Base-by-base conservation (phyloP, 2,329 filamentous ascomycete genomes). In the Sclerotinia borealis region DNA sequence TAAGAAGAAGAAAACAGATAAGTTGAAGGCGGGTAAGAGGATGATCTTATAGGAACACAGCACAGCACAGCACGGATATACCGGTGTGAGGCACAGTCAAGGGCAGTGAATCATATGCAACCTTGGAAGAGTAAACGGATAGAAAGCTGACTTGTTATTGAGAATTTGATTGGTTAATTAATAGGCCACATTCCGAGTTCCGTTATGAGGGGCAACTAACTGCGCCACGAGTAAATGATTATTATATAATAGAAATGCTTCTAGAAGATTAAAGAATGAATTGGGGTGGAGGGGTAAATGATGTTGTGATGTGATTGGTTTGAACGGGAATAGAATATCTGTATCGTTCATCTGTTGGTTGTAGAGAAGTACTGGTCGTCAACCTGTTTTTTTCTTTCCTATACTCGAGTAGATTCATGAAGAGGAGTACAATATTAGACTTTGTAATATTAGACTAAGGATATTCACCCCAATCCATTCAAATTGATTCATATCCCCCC, bases 41-140 rank as follows among this genome's bases (percentile, higher is more conserved):
- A 34, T 58, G n/a, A 34, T 58, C 41, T 58, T 55, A 55, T 58
- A 58, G 15, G n/a, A 19, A 7, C 41, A 43, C 19, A 22, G 19
- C 19, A 22, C 22, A 39, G 47, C 15, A 41, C 27, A 36, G 29
- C 39, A 45, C 29, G 39, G 29, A 45, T 52, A 25, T 34, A 13
- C 15, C n/a, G 22, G 6, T 55, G 52, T 55, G 52, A 56, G 52
- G 52, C 52, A 56, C 39, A 45, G 51, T 41, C n/a, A 41, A 17
- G 51, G 51, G 41, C 31, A 52, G 52, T 55, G 52, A 55, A 56
- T 56, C 39, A 45, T 31, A 19, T 45, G 39, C 54, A 56, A n/a
- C 39, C 37, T 31, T 13, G 25, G 43, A 36, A 43, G 27, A 25
- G 19, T 19, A 56, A 43, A 43, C 9, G 8, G n/a, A n/a, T n/a